Evolutionary conservation across 805 yeast genomes (phyloP).

Genomic region (Lachancea sp.): DNA sequence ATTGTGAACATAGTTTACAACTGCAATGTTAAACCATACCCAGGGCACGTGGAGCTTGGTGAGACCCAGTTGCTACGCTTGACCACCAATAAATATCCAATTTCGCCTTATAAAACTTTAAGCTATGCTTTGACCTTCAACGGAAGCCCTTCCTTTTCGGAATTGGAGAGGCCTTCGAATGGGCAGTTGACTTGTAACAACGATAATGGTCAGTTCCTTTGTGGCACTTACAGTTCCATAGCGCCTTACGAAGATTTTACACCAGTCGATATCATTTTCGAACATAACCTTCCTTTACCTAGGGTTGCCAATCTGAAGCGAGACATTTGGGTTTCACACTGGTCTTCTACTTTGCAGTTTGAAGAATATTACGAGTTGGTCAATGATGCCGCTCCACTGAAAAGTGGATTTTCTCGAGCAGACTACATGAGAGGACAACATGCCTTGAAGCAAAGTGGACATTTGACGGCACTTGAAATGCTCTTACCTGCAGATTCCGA

Average conservation of each 20-base stretch:
- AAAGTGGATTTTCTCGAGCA: slow-evolving; percentile 69
- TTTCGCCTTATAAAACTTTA: slow-evolving; percentile 57
- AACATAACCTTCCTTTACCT: slow-evolving; percentile 59
- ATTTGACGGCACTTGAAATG: slow-evolving; percentile 55
- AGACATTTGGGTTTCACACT: slow-evolving; percentile 83
- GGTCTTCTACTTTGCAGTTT: slow-evolving; percentile 63
- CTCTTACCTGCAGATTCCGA: slow-evolving; percentile 44
- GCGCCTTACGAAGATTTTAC: slow-evolving; percentile 39
- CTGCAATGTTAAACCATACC: slow-evolving; percentile 50
- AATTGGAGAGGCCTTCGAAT: slow-evolving; percentile 18
- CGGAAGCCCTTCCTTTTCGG: slow-evolving; percentile 24
- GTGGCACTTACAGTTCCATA: slow-evolving; percentile 48
- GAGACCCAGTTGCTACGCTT: slow-evolving; percentile 57
- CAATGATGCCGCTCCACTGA: slow-evolving; percentile 67
- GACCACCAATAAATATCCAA: slow-evolving; percentile 48
- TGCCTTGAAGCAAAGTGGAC: slow-evolving; percentile 47
- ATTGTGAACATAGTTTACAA: slow-evolving; percentile 44
- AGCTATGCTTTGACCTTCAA: slow-evolving; percentile 40
- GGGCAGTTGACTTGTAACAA: slow-evolving; percentile 35
- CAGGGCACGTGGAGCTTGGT: slow-evolving; percentile 51
- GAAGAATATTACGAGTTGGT: slow-evolving; percentile 82
- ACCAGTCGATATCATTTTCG: slow-evolving; percentile 54
- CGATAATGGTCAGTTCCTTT: slow-evolving; percentile 39
- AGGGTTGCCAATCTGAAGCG: slow-evolving; percentile 57
- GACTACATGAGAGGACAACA: slow-evolving; percentile 60